These are phyloP conservation scores for Capronia americana DNA, from an alignment of 2,329 filamentous ascomycete species.

Conservation along the genomic window DNA sequence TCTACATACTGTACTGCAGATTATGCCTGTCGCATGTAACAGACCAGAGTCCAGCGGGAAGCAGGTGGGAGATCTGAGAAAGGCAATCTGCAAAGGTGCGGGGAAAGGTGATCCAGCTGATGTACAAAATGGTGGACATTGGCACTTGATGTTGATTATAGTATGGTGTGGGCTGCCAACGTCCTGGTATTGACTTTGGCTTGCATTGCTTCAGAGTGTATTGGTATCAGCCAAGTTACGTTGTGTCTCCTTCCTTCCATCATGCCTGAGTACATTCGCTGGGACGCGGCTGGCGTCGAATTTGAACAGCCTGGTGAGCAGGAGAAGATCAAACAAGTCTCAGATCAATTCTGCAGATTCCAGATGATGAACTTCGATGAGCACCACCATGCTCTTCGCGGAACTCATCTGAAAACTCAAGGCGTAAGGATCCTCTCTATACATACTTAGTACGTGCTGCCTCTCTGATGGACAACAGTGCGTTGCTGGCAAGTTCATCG, in stretches of 20 bases:
- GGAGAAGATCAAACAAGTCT: conserved; percentile 31
- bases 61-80: background rate
- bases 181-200: background rate
- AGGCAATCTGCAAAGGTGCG: background rate
- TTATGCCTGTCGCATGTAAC: background rate
- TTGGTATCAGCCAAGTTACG: background rate
- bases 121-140: background rate
- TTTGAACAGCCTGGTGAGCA: conserved; percentile 28
- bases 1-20: no score
- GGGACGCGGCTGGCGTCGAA: conserved; percentile 33
- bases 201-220: background rate
- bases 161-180: no score
- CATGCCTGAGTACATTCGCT: conserved; percentile 17
- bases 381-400: conserved; percentile 33
- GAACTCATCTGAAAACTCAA: conserved; percentile 36
- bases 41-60: background rate
- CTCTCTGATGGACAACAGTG: conserved; percentile 26
- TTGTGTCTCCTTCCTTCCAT: background rate
- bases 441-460: background rate
- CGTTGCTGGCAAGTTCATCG: conserved; percentile 35
- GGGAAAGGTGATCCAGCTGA: background rate
- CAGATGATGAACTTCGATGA: conserved; percentile 39
- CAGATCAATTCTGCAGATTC: conserved; percentile 34
- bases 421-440: conserved; percentile 17
- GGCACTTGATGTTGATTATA: background rate